Percentiles rank a stretch among this genome's conserved stretches.
Conservation (phyloP, 495 filamentous ascomycete species). For the Darksidea phi region DNA sequence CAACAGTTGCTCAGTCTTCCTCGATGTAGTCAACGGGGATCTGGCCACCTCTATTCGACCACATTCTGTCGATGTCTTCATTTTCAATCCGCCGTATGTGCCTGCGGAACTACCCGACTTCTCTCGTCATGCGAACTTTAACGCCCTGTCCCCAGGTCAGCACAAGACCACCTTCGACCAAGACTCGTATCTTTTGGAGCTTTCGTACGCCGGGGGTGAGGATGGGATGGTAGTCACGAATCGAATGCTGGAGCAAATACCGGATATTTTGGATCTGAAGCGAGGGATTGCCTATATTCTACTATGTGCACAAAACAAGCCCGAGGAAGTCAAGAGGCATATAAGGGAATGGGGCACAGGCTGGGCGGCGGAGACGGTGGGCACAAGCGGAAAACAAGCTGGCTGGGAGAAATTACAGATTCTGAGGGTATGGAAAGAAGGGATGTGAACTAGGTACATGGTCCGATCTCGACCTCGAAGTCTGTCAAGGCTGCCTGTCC, state of each 20-base stretch:
- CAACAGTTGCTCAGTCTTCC: slow-evolving; percentile 42
- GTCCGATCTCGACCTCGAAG: slow-evolving; percentile 13
- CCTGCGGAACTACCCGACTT: slow-evolving; percentile 68
- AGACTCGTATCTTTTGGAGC: slow-evolving; percentile 75
- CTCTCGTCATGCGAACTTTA: slow-evolving; percentile 36
- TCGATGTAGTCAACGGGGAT: slow-evolving; percentile 65
- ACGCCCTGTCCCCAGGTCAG: slow-evolving; percentile 36
- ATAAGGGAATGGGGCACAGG: slow-evolving; percentile 56
- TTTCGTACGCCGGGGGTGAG: slow-evolving; percentile 82
- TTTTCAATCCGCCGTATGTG: slow-evolving; percentile 98
- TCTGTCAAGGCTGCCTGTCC: slow-evolving; percentile 11
- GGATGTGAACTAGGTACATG: neutral
- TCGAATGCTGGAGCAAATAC: slow-evolving; percentile 66
- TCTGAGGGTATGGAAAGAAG: slow-evolving; percentile 65
- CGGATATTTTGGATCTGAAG: slow-evolving; percentile 55
- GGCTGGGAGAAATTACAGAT: slow-evolving; percentile 91
- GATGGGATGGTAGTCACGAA: slow-evolving; percentile 95
- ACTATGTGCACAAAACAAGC: slow-evolving; percentile 83
- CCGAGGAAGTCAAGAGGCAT: slow-evolving; percentile 67
- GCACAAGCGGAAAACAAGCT: slow-evolving; percentile 75
- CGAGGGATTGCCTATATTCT: slow-evolving; percentile 84
- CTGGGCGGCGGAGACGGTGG: slow-evolving; percentile 79
- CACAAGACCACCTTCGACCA: slow-evolving; percentile 54
- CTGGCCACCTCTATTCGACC: slow-evolving; percentile 58
- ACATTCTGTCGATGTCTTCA: slow-evolving; percentile 69